phyloP scores from a whole-genome alignment of 768 basidiomycete genomes.

The Tulasnella sp. region DNA sequence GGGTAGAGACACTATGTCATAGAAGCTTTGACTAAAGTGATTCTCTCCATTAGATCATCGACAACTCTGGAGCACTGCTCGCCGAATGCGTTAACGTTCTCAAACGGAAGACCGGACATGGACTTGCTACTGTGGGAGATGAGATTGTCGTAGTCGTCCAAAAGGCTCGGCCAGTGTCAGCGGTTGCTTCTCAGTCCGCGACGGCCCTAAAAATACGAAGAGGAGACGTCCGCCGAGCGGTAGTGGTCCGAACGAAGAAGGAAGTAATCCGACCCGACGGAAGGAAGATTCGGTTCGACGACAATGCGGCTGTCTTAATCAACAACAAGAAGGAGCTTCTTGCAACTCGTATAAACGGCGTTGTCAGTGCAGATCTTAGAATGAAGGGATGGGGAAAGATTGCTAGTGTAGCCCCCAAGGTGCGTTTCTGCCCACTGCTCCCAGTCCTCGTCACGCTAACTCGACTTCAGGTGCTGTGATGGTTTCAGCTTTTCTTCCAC shows the following conservation, averaged over 20 bases:
- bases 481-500: background rate
- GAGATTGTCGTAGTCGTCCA: conserved; percentile 95
- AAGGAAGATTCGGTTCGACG: conserved; percentile 81
- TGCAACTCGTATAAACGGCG: conserved; percentile 88
- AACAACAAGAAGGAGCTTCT: conserved; percentile 96
- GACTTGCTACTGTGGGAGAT: conserved; percentile 88
- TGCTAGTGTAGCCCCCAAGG: conserved; percentile 84
- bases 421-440: conserved; percentile 30
- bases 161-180: conserved; percentile 73
- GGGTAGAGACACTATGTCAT: conserved; percentile 25
- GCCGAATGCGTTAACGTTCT: conserved; percentile 95
- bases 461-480: background rate
- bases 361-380: conserved; percentile 84
- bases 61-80: conserved; percentile 91
- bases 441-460: background rate
- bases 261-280: conserved; percentile 81
- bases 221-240: conserved; percentile 91
- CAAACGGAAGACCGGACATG: conserved; percentile 84
- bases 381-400: conserved; percentile 95
- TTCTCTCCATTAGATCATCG: conserved; percentile 59
- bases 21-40: background rate
- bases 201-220: conserved; percentile 83
- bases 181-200: conserved; percentile 44
- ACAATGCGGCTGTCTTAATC: conserved; percentile 88
- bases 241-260: conserved; percentile 91